Conservation (phyloP, 305 asterid species). For the Rubia balearica region DNA sequence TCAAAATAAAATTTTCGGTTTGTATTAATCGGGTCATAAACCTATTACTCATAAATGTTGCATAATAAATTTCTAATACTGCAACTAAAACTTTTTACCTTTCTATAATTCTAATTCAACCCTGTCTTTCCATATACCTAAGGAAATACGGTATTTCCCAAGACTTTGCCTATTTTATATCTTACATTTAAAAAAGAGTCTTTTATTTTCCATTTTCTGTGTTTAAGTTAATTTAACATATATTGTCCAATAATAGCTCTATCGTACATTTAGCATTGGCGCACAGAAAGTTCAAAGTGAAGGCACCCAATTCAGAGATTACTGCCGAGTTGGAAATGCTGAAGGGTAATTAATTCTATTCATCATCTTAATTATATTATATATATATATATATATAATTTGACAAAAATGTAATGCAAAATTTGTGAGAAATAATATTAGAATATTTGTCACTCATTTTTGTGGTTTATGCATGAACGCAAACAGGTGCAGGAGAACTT, state of each 20-base stretch:
- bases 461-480: neutral
- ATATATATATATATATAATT: no score
- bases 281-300: conserved; percentile 65
- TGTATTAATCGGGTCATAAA: no score
- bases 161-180: no score
- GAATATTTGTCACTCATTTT: neutral
- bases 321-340: conserved; percentile 50
- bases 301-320: conserved; percentile 54
- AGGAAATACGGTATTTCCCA: no score
- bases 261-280: conserved; percentile 65
- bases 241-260: neutral
- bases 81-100: no score
- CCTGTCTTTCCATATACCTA: no score
- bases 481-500: conserved; percentile 61
- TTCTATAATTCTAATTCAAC: no score
- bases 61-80: no score
- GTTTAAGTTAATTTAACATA: neutral
- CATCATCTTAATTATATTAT: neutral
- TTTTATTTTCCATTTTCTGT: neutral
- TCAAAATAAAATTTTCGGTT: no score
- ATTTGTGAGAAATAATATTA: neutral
- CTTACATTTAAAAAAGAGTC: no score
- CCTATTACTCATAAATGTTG: no score
- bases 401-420: no score
- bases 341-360: conserved; percentile 45